Base-by-base conservation (phyloP, 1,284 basidiomycete genomes). In the Rugosomyces carneus region DNA sequence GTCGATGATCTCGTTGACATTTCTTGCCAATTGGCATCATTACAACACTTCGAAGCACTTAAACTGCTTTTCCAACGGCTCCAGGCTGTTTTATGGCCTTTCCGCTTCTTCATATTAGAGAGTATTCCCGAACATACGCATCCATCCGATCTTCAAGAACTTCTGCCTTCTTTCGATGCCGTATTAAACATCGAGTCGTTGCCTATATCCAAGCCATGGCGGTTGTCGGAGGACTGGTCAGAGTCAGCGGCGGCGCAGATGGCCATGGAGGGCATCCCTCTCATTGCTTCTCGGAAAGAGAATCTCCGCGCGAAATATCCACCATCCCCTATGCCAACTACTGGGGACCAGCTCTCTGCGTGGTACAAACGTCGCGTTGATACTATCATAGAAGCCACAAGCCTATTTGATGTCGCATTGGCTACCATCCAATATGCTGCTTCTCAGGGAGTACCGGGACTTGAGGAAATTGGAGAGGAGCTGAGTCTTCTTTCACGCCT, bases 391-490 rank as follows among this genome's bases (percentile, higher is more conserved):
- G 60, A 69, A 8, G 69, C 71, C 1, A 82, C 84, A 0, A 91
- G 92, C 0, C 78, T 92, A 64, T 68, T 92, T 24, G 88, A 93
- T 56, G 63, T 80, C 20, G 89, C 92, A 11, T 72, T 96, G 11
- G 76, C 80, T 8, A 73, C 87, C 40, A 76, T 92, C 10, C 93
- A 95, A 63, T 84, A 94, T 54, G 93, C 83, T 3, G 90, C 86
- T 5, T 84, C 91, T 7, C 79, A 81, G 53, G 87, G 85, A 15
- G 72, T 95, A 5, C 71, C 80, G n/a, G 78, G 71, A 1, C 75
- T 97, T 18, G 93, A 94, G 56, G 81, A 81, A 55, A 65, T 93
- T 2, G 93, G 91, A 5, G 93, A 96, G 68, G 92, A 96, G 49
- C 76, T 96, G 37, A 88, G 82, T 53, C 76, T 96, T 5, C 73